Percentiles rank a stretch among this genome's conserved stretches.
Conservation (phyloP, 441 rosid genomes). For the Croton setiger region DNA sequence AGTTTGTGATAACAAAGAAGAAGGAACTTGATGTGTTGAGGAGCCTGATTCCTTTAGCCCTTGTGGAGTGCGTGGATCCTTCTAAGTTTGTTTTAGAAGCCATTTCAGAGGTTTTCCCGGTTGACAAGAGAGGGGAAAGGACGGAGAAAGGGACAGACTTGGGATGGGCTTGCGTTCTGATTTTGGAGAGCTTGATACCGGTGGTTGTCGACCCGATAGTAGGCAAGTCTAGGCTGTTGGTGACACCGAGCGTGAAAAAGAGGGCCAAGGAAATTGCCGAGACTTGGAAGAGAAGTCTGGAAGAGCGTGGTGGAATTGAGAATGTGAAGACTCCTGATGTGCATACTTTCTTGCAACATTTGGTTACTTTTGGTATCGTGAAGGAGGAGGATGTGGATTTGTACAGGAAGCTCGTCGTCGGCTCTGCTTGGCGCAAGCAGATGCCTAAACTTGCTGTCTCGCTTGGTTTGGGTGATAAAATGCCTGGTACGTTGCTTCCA, state of each 20-base stretch:
- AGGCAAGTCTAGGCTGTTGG: slow-evolving; percentile 69
- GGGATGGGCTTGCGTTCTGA: slow-evolving; percentile 96
- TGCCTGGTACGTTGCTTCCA: slow-evolving; percentile 65
- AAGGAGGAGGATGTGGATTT: slow-evolving; percentile 67
- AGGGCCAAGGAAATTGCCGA: slow-evolving; percentile 82
- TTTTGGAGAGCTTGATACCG: slow-evolving; percentile 80
- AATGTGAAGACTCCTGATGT: slow-evolving; percentile 96
- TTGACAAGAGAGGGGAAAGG: slow-evolving; percentile 57
- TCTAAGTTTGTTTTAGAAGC: slow-evolving; percentile 77
- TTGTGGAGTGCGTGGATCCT: slow-evolving; percentile 85
- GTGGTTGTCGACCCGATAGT: slow-evolving; percentile 88
- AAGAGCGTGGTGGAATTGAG: slow-evolving; percentile 86
- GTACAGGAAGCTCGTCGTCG: slow-evolving; percentile 85
- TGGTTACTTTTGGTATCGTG: slow-evolving; percentile 94
- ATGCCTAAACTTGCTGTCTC: slow-evolving; percentile 97
- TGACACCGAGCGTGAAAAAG: slow-evolving; percentile 65
- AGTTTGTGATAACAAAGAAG: slow-evolving; percentile 64
- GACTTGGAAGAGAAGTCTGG: slow-evolving; percentile 87
- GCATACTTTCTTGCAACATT: slow-evolving; percentile 92
- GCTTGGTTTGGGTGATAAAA: slow-evolving; percentile 81
- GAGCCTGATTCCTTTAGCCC: slow-evolving; percentile 58
- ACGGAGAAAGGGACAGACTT: slow-evolving; percentile 54
- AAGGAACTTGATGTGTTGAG: slow-evolving; percentile 76
- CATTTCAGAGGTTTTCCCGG: slow-evolving; percentile 91
- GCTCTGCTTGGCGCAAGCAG: slow-evolving; percentile 96